Percentiles rank a stretch among this genome's conserved stretches.
Evolutionary conservation across 768 basidiomycete genomes (phyloP).

Genomic region (Boletales sp.): DNA sequence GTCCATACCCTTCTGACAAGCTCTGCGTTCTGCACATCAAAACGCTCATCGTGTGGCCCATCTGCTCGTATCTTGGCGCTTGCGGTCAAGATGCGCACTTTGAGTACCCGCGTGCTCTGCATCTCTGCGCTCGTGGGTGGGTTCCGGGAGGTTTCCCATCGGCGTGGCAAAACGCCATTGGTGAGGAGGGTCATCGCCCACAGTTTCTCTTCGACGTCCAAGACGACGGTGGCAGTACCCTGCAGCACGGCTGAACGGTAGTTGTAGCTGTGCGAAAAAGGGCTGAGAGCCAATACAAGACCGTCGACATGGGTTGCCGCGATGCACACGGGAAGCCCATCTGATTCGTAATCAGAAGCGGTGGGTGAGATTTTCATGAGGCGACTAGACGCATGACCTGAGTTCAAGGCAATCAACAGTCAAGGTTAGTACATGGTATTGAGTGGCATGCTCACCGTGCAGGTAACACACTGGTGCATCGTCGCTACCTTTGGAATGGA

Average conservation of each 20-base stretch:
- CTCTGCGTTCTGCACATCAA: slow-evolving; percentile 13
- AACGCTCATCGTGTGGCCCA: slow-evolving; percentile 19
- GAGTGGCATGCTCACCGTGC: slow-evolving; percentile 10
- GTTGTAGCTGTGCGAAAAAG: slow-evolving; percentile 26
- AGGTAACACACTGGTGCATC: slow-evolving; percentile 17
- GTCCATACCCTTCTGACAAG: slow-evolving; percentile 20
- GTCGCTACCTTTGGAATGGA: slow-evolving; percentile 11
- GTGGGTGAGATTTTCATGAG: slow-evolving; percentile 22
- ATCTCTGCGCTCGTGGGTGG: slow-evolving; percentile 20
- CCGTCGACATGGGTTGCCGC: slow-evolving; percentile 25
- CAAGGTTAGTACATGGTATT: too few species aligned
- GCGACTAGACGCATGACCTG: slow-evolving; percentile 22
- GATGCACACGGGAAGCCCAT: slow-evolving; percentile 17
- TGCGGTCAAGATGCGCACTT: slow-evolving; percentile 18
- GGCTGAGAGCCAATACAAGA: slow-evolving; percentile 19
- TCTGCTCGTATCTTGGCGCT: slow-evolving; percentile 24
- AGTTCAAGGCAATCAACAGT: background rate
- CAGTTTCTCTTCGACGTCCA: slow-evolving; percentile 19
- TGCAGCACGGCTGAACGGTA: slow-evolving; percentile 25
- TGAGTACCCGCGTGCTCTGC: slow-evolving; percentile 22
- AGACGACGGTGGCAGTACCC: slow-evolving; percentile 13
- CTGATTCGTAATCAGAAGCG: background rate
- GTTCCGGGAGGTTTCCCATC: slow-evolving; percentile 20
- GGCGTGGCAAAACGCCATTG: slow-evolving; percentile 18
- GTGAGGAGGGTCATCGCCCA: slow-evolving; percentile 24